Evolutionary conservation across 169 alveolate genomes (phyloP).

Genomic region (Theileria orientalis): DNA sequence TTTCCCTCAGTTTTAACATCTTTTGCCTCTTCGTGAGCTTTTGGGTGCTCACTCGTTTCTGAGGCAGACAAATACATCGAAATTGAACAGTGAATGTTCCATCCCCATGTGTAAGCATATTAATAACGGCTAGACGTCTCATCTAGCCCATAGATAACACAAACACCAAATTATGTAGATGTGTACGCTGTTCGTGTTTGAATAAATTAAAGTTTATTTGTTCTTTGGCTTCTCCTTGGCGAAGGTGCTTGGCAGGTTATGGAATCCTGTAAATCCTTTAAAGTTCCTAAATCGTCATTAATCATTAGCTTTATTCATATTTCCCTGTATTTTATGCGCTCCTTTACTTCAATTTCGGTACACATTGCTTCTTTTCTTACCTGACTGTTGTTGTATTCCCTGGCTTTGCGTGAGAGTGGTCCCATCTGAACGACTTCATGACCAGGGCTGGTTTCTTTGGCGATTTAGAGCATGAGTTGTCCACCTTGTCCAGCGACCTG

Average conservation of each 20-base stretch:
- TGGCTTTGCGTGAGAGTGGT: slow-evolving; percentile 49
- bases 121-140: too few species aligned
- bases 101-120: too few species aligned
- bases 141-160: too few species aligned
- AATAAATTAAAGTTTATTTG: background rate
- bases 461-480: background rate
- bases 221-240: background rate
- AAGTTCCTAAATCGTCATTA: slow-evolving; percentile 18
- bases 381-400: slow-evolving; percentile 53
- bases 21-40: slow-evolving; percentile 18
- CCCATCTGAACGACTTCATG: slow-evolving; percentile 62
- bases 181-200: too few species aligned
- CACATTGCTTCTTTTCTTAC: too few species aligned
- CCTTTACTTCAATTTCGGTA: too few species aligned
- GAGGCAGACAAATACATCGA: too few species aligned
- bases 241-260: slow-evolving; percentile 18
- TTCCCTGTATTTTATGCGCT: too few species aligned
- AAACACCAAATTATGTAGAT: too few species aligned
- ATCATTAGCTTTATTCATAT: too few species aligned
- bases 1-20: background rate
- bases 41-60: background rate
- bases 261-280: slow-evolving; percentile 64
- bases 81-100: too few species aligned
- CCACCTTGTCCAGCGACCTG: background rate
- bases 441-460: slow-evolving; percentile 42